These are phyloP conservation scores for Phialophora macrospora DNA, from an alignment of 2,329 filamentous ascomycete genomes.

Conservation along the genomic window DNA sequence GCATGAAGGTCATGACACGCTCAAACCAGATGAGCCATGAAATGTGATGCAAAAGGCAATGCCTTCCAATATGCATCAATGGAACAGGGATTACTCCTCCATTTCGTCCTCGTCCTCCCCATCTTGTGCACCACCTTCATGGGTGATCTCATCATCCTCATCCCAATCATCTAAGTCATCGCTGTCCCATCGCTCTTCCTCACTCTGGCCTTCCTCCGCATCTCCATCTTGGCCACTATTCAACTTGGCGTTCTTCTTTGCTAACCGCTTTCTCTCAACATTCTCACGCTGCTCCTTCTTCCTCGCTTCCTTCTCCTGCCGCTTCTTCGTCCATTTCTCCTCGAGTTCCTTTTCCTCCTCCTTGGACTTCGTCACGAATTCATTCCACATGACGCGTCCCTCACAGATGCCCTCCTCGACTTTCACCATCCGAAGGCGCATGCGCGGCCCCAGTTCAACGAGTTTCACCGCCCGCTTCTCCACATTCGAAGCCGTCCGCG, in stretches of 20 bases:
- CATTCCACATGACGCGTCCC: slow-evolving; percentile 96
- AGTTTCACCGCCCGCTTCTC: slow-evolving; percentile 90
- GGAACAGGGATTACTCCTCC: slow-evolving; percentile 43
- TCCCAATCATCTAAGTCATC: slow-evolving; percentile 48
- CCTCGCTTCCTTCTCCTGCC: slow-evolving; percentile 79
- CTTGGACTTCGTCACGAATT: slow-evolving; percentile 84
- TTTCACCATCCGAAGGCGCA: slow-evolving; percentile 88
- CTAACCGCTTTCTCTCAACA: slow-evolving; percentile 80
- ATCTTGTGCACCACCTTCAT: slow-evolving; percentile 27
- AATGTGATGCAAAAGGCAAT: neutral
- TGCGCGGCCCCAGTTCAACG: slow-evolving; percentile 86
- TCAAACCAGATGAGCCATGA: neutral
- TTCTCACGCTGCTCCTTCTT: slow-evolving; percentile 86
- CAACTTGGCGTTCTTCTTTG: slow-evolving; percentile 56
- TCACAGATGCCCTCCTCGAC: slow-evolving; percentile 91
- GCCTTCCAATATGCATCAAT: neutral
- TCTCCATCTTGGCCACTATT: slow-evolving; percentile 55
- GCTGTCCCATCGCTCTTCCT: slow-evolving; percentile 57
- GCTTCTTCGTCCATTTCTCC: slow-evolving; percentile 76
- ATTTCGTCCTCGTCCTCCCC: slow-evolving; percentile 26
- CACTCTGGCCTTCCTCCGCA: slow-evolving; percentile 59
- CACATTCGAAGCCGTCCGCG: slow-evolving; percentile 52
- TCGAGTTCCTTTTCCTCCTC: slow-evolving; percentile 79
- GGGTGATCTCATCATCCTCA: slow-evolving; percentile 41
- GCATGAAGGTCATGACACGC: neutral